phyloP scores from a whole-genome alignment of 768 basidiomycete genomes.

The Tricholomella constricta region DNA sequence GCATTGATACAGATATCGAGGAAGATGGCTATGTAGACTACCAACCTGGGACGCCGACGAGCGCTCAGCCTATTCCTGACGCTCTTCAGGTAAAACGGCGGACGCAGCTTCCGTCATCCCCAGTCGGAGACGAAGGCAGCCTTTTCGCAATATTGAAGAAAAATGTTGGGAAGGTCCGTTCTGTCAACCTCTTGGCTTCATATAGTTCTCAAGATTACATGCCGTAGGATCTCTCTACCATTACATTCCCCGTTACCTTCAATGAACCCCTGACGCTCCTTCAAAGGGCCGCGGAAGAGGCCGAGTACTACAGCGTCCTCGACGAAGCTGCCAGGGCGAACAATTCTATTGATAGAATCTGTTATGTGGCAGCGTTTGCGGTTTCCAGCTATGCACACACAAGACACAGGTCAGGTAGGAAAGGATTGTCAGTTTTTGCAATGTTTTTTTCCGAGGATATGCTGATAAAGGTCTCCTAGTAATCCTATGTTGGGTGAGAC shows the following conservation, averaged over 20 bases:
- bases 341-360: constrained; percentile 69
- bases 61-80: constrained; percentile 3
- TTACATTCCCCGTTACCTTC: constrained; percentile 86
- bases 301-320: constrained; percentile 77
- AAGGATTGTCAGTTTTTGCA: constrained; percentile 71
- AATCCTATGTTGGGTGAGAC: constrained; percentile 91
- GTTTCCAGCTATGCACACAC: constrained; percentile 85
- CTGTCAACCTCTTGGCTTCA: not conserved
- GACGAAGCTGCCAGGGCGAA: constrained; percentile 57
- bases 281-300: constrained; percentile 80
- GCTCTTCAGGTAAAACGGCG: constrained; percentile 45
- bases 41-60: not conserved
- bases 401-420: constrained; percentile 75
- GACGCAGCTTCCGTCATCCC: constrained; percentile 58
- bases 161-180: constrained; percentile 79
- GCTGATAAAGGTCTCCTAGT: constrained; percentile 38
- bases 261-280: constrained; percentile 86
- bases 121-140: constrained; percentile 77
- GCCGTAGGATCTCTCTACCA: constrained; percentile 74
- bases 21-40: constrained; percentile 27
- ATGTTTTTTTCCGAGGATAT: constrained; percentile 1
- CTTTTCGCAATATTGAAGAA: constrained; percentile 83
- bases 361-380: constrained; percentile 81
- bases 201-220: constrained; percentile 1
- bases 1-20: constrained; percentile 56